A percentile compares a stretch with the other conserved stretches of the same genome.
phyloP scores from a whole-genome alignment of 2,329 filamentous ascomycete genomes.

The Trichoderma endophyticum region DNA sequence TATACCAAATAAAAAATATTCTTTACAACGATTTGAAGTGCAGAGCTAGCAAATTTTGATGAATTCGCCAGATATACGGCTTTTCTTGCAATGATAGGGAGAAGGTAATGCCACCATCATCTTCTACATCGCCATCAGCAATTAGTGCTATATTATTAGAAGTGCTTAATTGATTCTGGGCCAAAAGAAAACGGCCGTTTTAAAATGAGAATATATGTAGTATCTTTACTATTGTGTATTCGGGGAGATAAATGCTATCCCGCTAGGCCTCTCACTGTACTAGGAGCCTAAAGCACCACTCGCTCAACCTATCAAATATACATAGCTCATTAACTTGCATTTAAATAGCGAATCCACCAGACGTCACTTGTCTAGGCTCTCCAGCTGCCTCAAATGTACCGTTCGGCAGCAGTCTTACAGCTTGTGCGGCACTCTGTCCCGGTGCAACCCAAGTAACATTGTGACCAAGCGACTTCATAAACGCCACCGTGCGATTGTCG shows the following conservation, averaged over 20 bases:
- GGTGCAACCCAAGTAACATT: constrained; percentile 70
- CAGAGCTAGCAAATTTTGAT: not conserved
- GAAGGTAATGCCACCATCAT: not conserved
- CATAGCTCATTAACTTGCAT: not conserved
- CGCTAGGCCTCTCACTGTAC: not conserved
- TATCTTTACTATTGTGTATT: not conserved
- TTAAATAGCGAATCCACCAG: constrained; percentile 60
- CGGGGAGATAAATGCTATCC: not conserved
- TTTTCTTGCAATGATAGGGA: not conserved
- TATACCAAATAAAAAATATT: not conserved
- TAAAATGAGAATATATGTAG: not conserved
- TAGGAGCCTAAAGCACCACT: not conserved
- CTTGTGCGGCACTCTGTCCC: constrained; percentile 69
- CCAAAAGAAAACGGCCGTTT: not conserved
- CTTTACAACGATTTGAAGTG: not conserved
- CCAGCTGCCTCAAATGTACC: constrained; percentile 73
- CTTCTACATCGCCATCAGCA: not conserved
- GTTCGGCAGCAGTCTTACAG: constrained; percentile 61
- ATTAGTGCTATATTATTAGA: not conserved
- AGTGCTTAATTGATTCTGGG: not conserved
- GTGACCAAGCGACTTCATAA: constrained; percentile 64
- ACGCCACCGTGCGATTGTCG: constrained; percentile 66
- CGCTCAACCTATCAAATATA: not conserved
- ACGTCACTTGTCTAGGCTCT: constrained; percentile 75
- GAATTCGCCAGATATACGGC: not conserved